Base-by-base conservation (phyloP, 2,329 filamentous ascomycete species). In the Apiospora pterosperma region DNA sequence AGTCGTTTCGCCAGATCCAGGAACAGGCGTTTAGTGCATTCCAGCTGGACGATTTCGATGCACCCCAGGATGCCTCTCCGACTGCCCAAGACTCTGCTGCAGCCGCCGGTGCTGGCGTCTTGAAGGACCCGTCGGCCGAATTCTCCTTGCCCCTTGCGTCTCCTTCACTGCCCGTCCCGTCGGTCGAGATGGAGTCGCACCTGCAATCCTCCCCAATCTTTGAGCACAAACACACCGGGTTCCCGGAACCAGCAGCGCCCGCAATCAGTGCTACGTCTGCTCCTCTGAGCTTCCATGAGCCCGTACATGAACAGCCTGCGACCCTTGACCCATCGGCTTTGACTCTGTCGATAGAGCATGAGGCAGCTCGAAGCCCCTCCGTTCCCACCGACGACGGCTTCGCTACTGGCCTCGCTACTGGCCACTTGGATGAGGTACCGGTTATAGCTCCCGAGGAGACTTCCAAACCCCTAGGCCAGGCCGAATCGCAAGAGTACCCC, bases 321-420 rank as follows among this genome's bases (percentile, higher is more conserved):
- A 76, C 73, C 7, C 64, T 76, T 31, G 70, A 76, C 44, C 74
- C 74, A 6, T 72, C 74, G 19, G 61, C 64, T 34, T 65, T 76
- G 38, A 74, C 74, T 23, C 62, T 76, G 23, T 76, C 74, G 5
- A 75, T 76, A 36, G 74, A 75, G 62, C 64, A 69, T 36, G 72
- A 74, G 19, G 68, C 68, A 62, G 71, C 70, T 21, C 67, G 67
- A 28, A 73, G 72, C 61, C 70, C 72, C 11, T 73, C 73, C 16
- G 61, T 75, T 38, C 67, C 70, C 5, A 72, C 71, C 1, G 70
- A 74, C 31, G 72, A 74, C 65, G 68, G 62, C 14, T 58, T 67
- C 25, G 64, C 61, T 2, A 44, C 69, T 28, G 63, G 42, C 19
- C 23, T 67, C 23, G 64, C 67, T 4, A n/a, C 25, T 5, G 12